Conservation (phyloP, 306 rosid species). For the Castanea crenata region DNA sequence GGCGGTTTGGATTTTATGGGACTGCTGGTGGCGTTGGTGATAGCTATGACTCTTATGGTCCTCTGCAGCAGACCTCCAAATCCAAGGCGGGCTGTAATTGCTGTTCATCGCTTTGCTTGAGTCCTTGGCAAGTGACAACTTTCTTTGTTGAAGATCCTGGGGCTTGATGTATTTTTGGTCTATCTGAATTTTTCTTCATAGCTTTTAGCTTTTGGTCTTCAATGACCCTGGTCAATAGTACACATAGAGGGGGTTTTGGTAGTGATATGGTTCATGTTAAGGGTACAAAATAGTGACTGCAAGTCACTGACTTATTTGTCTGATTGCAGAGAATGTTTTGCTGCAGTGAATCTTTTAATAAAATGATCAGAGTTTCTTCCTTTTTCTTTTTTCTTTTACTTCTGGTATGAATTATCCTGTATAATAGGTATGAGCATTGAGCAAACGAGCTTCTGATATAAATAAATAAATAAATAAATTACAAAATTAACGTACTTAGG, state of each 20-base stretch:
- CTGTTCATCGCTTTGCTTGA: conserved; percentile 22
- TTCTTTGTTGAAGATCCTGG: background rate
- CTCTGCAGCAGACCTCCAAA: conserved; percentile 24
- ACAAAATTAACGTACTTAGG: too few species aligned
- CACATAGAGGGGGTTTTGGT: too few species aligned
- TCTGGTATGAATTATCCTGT: background rate
- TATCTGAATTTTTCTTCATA: background rate
- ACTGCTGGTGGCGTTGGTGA: conserved; percentile 25
- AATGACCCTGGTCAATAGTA: background rate
- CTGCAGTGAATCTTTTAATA: background rate
- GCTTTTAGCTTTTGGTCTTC: background rate
- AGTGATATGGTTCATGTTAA: background rate
- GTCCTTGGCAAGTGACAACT: background rate
- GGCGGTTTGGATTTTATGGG: conserved; percentile 17
- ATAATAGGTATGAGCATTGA: too few species aligned
- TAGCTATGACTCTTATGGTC: conserved; percentile 37
- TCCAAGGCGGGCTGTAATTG: conserved; percentile 22
- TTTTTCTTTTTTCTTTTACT: too few species aligned
- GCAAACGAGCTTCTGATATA: background rate
- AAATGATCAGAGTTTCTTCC: background rate
- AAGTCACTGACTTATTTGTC: background rate
- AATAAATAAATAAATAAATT: background rate
- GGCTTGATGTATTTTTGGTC: background rate
- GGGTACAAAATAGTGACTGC: background rate
- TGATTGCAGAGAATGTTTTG: background rate